phyloP scores from a whole-genome alignment of 345 rosid genomes.

The Erysimum cheiranthoides region DNA sequence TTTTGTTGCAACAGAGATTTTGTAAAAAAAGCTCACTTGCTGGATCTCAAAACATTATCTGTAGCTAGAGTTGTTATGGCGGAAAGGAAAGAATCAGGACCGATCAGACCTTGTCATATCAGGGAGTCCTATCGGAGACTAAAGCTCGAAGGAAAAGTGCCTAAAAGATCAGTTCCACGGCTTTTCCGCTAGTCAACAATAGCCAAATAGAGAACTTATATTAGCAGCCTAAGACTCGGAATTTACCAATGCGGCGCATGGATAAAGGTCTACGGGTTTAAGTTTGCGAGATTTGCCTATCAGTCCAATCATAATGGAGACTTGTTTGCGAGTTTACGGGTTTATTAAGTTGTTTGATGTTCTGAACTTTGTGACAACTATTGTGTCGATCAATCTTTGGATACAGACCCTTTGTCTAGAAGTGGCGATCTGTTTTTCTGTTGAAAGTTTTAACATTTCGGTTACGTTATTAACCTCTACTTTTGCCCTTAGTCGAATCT shows the following conservation, averaged over 20 bases:
- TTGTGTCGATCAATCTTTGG: background rate
- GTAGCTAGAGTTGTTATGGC: constrained; percentile 88
- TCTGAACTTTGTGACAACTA: background rate
- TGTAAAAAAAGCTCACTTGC: background rate
- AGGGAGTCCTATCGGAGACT: constrained; percentile 90
- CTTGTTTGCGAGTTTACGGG: constrained; percentile 4
- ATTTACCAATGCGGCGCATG: background rate
- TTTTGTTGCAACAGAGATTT: background rate
- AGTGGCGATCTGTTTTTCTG: background rate
- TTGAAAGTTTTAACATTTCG: too few species aligned
- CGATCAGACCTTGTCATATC: constrained; percentile 94
- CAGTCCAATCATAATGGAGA: background rate
- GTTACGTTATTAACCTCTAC: background rate
- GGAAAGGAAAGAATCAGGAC: constrained; percentile 92
- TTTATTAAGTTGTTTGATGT: background rate
- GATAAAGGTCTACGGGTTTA: background rate
- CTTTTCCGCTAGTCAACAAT: constrained; percentile 65
- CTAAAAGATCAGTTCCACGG: constrained; percentile 84
- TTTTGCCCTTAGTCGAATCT: background rate
- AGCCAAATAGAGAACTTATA: background rate
- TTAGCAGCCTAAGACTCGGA: background rate
- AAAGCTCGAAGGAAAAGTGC: constrained; percentile 88
- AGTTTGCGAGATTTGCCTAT: constrained; percentile 15
- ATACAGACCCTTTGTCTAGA: background rate
- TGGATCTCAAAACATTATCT: constrained; percentile 8